These are phyloP conservation scores for Yamadazyma friedrichii DNA, from an alignment of 1,139 yeast species.

Conservation along the genomic window DNA sequence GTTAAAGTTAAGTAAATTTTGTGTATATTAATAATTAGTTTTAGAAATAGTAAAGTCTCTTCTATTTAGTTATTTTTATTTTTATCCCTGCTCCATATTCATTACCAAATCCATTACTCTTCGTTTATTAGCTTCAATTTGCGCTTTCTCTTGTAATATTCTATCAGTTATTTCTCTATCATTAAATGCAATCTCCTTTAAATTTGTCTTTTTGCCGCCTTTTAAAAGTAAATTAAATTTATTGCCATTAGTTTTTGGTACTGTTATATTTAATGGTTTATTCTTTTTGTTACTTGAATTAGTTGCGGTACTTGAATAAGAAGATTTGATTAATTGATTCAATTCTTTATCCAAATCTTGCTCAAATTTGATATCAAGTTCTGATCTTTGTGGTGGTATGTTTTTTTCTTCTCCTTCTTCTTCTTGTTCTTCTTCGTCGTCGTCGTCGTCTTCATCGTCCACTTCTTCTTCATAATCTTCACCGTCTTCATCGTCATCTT, in stretches of 20 bases:
- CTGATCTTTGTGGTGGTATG: conserved; percentile 13
- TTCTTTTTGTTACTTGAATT: neutral
- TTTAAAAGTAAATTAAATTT: conserved; percentile 56
- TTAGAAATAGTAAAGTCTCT: neutral
- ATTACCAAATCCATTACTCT: conserved; percentile 43
- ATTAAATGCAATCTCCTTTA: conserved; percentile 43
- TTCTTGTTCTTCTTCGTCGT: conserved; percentile 1
- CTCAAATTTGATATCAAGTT: conserved; percentile 33
- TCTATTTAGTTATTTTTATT: neutral
- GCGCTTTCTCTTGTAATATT: conserved; percentile 29
- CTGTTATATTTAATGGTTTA: conserved; percentile 1
- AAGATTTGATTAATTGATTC: conserved; percentile 47
- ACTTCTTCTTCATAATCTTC: conserved; percentile 6
- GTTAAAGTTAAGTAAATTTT: conserved; percentile 47
- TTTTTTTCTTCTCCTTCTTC: conserved; percentile 9
- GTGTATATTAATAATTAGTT: too few species aligned
- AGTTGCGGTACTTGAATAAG: conserved; percentile 23
- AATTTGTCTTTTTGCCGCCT: conserved; percentile 45
- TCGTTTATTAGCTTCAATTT: conserved; percentile 35
- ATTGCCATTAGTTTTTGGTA: conserved; percentile 1
- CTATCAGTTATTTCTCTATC: conserved; percentile 48
- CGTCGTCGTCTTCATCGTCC: conserved; percentile 3
- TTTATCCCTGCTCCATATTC: conserved; percentile 28
- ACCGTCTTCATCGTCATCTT: conserved; percentile 9
- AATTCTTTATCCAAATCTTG: conserved; percentile 56